Evolutionary conservation across 805 yeast species (phyloP).

Genomic region (Myxozyma mucilagina): DNA sequence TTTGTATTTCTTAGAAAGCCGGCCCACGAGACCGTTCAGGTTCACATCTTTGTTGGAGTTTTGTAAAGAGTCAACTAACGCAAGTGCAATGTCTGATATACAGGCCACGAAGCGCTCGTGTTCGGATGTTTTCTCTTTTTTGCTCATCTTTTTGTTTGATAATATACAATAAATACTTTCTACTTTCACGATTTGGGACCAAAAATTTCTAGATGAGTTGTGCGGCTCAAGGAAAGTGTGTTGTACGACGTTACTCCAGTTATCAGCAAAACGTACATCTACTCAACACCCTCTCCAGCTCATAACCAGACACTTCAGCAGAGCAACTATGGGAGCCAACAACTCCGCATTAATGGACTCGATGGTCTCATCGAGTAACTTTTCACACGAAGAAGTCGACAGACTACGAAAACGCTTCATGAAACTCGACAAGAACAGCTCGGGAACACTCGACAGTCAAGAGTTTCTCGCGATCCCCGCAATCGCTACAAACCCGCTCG

Average conservation of each 20-base stretch:
- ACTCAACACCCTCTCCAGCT: too few species aligned
- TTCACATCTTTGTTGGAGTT: slow-evolving; percentile 71
- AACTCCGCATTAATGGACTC: slow-evolving; percentile 65
- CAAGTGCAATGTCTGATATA: slow-evolving; percentile 34
- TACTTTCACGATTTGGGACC: too few species aligned
- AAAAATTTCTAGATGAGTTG: too few species aligned
- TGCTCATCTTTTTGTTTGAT: slow-evolving; percentile 11
- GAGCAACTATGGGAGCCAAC: slow-evolving; percentile 55
- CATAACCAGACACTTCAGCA: neutral
- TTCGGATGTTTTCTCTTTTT: slow-evolving; percentile 44
- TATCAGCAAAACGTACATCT: neutral
- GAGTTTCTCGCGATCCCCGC: slow-evolving; percentile 95
- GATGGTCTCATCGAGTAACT: slow-evolving; percentile 78
- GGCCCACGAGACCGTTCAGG: slow-evolving; percentile 82
- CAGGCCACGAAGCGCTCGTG: slow-evolving; percentile 90
- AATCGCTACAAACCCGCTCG: slow-evolving; percentile 84
- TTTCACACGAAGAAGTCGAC: slow-evolving; percentile 88
- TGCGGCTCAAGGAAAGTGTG: too few species aligned
- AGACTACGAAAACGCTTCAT: slow-evolving; percentile 87
- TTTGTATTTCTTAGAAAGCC: slow-evolving; percentile 86
- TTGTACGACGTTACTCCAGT: too few species aligned
- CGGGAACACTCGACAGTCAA: slow-evolving; percentile 86
- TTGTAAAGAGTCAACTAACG: slow-evolving; percentile 28
- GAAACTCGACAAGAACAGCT: slow-evolving; percentile 90
- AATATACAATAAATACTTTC: neutral